Percentiles rank a stretch among this genome's conserved stretches.
phyloP scores from a whole-genome alignment of 164 flowering plant species.

The Vitis vinifera region DNA sequence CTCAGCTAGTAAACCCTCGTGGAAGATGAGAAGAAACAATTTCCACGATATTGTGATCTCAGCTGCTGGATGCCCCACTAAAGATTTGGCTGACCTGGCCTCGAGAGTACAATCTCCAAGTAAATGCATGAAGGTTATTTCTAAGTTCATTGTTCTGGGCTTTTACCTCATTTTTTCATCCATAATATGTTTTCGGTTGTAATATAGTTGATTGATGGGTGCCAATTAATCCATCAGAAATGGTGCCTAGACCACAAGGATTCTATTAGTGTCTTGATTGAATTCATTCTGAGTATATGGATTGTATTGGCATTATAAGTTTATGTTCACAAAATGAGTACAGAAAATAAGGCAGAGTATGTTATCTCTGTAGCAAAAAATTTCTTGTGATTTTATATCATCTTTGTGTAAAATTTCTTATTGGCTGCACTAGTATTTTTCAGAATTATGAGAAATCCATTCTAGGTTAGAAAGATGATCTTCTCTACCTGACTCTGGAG shows the following conservation, averaged over 20 bases:
- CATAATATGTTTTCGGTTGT: slow-evolving; percentile 22
- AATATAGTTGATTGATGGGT: slow-evolving; percentile 22
- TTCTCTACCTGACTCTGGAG: background rate
- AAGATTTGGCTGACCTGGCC: slow-evolving; percentile 10
- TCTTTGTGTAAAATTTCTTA: background rate
- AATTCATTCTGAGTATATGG: slow-evolving; percentile 16
- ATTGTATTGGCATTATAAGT: slow-evolving; percentile 11
- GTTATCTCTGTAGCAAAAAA: background rate
- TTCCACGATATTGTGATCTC: background rate
- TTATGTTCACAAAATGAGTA: slow-evolving; percentile 11
- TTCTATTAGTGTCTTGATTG: slow-evolving; percentile 12
- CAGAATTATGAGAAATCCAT: background rate
- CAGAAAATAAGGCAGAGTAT: slow-evolving; percentile 15
- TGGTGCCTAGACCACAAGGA: slow-evolving; percentile 9
- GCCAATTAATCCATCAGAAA: slow-evolving; percentile 17
- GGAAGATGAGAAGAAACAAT: slow-evolving; percentile 58
- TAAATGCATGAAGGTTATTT: slow-evolving; percentile 14
- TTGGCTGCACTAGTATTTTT: background rate
- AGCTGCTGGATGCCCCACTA: slow-evolving; percentile 5
- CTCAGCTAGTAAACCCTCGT: slow-evolving; percentile 92
- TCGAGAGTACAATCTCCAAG: background rate
- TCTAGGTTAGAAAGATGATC: background rate
- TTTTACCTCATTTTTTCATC: slow-evolving; percentile 14
- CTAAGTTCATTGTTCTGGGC: slow-evolving; percentile 7
- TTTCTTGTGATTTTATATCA: background rate